Evolutionary conservation across 2,329 filamentous ascomycete genomes (phyloP), one percentile per base, ranked within the genome.

Genomic region (Pyrenophora tritici-repentis): DNA sequence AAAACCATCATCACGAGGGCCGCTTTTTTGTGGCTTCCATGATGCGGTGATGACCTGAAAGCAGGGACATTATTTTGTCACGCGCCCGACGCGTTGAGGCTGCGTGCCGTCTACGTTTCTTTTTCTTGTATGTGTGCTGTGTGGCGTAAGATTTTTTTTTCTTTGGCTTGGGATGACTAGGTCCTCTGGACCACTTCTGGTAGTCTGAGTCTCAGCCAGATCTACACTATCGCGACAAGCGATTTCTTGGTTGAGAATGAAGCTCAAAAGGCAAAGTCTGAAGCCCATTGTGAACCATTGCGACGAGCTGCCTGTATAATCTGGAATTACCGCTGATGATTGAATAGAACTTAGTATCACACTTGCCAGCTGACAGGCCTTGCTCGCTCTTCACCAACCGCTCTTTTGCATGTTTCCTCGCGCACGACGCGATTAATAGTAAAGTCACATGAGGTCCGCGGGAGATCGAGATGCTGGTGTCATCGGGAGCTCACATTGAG

Each of bases 1-100:
- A 90, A 90, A 90, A 90, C 87, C 87, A 87, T 90, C 82, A 83
- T 85, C 83, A 85, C 84, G 87, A 90, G 84, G 83, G 83, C 78
- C 80, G 76, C 77, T 72, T 74, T 75, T 74, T 74, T 37, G 69
- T 72, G 78, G 80, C 79, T 79, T 79, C 79, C 85, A 87, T 82
- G 85, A 87, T 78, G 73, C 77, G 83, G 76, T 82, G 84, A 85
- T 83, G 83, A 87, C 84, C 84, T 86, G 78, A 79, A 77, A 82
- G 81, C 76, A 81, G 83, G 79, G 73, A 86, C 83, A 85, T 74
- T 62, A 55, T 55, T 62, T 70, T 56, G 58, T 66, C 60, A 68
- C 66, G 60, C 61, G 64, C 60, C 17, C 45, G 47, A 52, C 55
- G 58, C 58, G 61, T 54, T 49, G 50, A 55, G 50, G 50, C 56